These are phyloP conservation scores for Pythium phragmiticola DNA, from an alignment of 352 stramenopile genomes.

Conservation along the genomic window DNA sequence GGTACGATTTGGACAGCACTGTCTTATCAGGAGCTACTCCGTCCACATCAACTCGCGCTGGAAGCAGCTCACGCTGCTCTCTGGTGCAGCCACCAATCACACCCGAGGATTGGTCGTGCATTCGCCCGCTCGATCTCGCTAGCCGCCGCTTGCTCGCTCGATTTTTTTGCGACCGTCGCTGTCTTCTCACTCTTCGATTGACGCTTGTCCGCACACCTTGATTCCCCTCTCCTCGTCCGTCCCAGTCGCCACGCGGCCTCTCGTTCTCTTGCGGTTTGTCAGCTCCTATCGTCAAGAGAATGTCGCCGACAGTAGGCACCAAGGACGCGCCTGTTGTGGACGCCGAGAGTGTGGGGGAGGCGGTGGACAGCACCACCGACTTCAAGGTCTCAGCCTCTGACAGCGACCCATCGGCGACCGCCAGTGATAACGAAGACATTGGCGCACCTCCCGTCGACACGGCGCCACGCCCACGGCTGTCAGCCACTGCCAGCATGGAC, in stretches of 20 bases:
- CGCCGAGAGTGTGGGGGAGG: background rate
- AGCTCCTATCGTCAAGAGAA: background rate
- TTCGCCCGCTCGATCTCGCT: no score
- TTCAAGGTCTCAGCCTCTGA: conserved; percentile 2
- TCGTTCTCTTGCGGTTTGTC: background rate
- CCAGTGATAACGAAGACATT: conserved; percentile 11
- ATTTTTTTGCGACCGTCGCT: background rate
- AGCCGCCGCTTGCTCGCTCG: no score
- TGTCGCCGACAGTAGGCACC: background rate
- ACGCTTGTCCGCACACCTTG: background rate
- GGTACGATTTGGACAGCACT: background rate
- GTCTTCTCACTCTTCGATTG: background rate
- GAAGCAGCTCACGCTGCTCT: no score
- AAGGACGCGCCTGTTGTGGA: background rate
- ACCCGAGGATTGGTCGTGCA: no score
- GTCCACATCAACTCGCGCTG: background rate
- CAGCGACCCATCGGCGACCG: background rate
- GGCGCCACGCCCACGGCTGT: conserved; percentile 5
- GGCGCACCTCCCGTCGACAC: conserved; percentile 5
- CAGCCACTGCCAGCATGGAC: conserved; percentile 20
- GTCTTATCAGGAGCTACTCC: background rate
- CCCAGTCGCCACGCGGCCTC: background rate
- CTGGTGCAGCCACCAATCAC: no score
- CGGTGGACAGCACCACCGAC: background rate
- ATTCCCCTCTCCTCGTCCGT: background rate